Conservation (phyloP, 768 basidiomycete species). For the Mycena maculata region DNA sequence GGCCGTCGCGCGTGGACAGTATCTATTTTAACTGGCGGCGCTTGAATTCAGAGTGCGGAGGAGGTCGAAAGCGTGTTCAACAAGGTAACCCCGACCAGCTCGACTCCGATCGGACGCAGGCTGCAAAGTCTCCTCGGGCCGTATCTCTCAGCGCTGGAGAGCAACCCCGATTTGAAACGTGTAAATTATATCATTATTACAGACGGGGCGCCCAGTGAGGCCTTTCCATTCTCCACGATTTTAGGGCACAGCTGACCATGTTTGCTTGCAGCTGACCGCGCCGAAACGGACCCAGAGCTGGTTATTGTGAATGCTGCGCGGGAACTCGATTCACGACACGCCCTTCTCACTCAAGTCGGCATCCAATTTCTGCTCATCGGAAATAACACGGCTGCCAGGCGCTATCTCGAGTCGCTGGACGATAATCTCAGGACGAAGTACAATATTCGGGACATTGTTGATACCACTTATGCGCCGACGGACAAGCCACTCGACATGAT, state of each 20-base stretch:
- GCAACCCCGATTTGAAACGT: slow-evolving; percentile 48
- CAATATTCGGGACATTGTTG: slow-evolving; percentile 73
- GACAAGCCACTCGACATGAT: slow-evolving; percentile 60
- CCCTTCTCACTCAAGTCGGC: slow-evolving; percentile 64
- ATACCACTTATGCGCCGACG: slow-evolving; percentile 63
- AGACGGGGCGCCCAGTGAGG: slow-evolving; percentile 64
- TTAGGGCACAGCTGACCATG: not conserved
- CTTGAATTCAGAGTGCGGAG: slow-evolving; percentile 21
- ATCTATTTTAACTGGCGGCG: slow-evolving; percentile 43
- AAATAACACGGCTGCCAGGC: slow-evolving; percentile 52
- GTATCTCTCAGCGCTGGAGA: slow-evolving; percentile 29
- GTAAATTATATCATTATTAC: slow-evolving; percentile 68
- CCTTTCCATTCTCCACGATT: not conserved
- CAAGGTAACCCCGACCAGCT: slow-evolving; percentile 26
- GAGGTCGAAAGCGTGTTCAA: slow-evolving; percentile 33
- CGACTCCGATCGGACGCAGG: slow-evolving; percentile 33
- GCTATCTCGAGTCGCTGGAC: slow-evolving; percentile 60
- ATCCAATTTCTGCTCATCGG: slow-evolving; percentile 77
- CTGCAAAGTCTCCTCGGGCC: slow-evolving; percentile 29
- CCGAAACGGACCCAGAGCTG: slow-evolving; percentile 54
- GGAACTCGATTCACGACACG: slow-evolving; percentile 57
- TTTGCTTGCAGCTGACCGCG: slow-evolving; percentile 19
- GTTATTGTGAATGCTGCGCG: slow-evolving; percentile 56
- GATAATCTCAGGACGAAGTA: slow-evolving; percentile 56
- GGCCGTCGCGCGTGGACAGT: not conserved